Base-by-base conservation (phyloP, 1,284 basidiomycete genomes). In the Phellinidium pouzarii region DNA sequence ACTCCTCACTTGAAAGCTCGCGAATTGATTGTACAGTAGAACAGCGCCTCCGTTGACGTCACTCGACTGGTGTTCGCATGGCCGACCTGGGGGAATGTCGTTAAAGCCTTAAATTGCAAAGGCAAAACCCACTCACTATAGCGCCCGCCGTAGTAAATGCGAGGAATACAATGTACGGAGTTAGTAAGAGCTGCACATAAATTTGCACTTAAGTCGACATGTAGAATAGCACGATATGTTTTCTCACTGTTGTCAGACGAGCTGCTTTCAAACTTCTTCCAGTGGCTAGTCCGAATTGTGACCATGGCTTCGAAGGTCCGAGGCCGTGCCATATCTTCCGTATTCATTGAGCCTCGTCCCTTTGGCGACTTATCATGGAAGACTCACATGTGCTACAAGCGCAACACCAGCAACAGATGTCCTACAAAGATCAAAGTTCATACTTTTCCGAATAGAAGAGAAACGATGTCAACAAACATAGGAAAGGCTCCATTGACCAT, bases 401-500 rank as follows among this genome's bases (percentile, higher is more conserved):
- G 54, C 53, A 7, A 59, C 50, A 19, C 53, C 53, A 26, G 58
- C 53, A 31, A 55, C 50, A 34, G 54, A 56, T 8, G 54, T 56
- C 54, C 54, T 56, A 20, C 7, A 46, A 52, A 20, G 22, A n/a
- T 43, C 29, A 12, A 41, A n/a, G 11, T 22, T 40, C 11, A 48
- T 31, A 17, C 26, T 4, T 37, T 37, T 25, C 23, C 36, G 12
- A 8, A 38, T 14, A 12, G n/a, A 3, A 14, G 7, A 48, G 11
- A 5, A 27, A 17, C 20, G 20, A 25, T 41, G 6, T 4, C 11
- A 4, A 50, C 51, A 23, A 44, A 50, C 58, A 59, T 59, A 3
- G 58, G 47, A 41, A 57, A 52, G 5, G 53, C 52, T 4, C 56
- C 56, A 52, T 55, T 55, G n/a, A 54, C 47, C 58, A 59, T 59